These are phyloP conservation scores for Isatis tinctoria DNA, from an alignment of 345 rosid genomes.

Conservation along the genomic window DNA sequence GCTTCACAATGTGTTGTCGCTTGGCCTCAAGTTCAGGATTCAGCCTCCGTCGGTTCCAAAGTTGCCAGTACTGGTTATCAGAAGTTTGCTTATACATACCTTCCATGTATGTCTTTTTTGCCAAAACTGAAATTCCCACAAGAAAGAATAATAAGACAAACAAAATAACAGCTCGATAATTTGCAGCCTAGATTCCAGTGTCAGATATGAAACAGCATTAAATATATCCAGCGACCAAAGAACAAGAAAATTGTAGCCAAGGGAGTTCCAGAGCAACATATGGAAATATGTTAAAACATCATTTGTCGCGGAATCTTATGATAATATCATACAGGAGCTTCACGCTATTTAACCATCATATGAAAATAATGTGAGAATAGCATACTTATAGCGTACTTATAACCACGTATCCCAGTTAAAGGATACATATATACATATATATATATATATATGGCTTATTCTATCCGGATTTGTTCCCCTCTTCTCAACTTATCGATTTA, in stretches of 20 bases:
- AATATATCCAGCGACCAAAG: background rate
- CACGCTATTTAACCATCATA: background rate
- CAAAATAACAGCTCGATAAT: background rate
- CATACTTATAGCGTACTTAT: constrained; percentile 1
- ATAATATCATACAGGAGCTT: constrained; percentile 10
- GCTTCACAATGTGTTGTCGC: constrained; percentile 49
- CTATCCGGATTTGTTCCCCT: background rate
- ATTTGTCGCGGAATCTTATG: background rate
- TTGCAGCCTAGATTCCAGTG: constrained; percentile 17
- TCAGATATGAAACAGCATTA: background rate
- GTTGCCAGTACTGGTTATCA: constrained; percentile 76
- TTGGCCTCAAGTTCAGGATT: constrained; percentile 83
- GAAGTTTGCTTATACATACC: constrained; percentile 83
- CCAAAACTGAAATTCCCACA: constrained; percentile 58
- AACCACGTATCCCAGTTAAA: constrained; percentile 1
- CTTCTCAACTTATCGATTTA: background rate
- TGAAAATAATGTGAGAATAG: background rate
- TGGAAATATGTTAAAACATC: constrained; percentile 11
- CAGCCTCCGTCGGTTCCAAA: constrained; percentile 86
- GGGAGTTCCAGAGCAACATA: constrained; percentile 7
- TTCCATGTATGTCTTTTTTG: constrained; percentile 69
- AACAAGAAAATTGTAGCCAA: background rate
- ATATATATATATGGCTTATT: background rate
- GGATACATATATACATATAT: background rate
- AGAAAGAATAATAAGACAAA: constrained; percentile 11